Evolutionary conservation across 2,329 filamentous ascomycete species (phyloP).

Genomic region (Penicillium psychrosexuale): DNA sequence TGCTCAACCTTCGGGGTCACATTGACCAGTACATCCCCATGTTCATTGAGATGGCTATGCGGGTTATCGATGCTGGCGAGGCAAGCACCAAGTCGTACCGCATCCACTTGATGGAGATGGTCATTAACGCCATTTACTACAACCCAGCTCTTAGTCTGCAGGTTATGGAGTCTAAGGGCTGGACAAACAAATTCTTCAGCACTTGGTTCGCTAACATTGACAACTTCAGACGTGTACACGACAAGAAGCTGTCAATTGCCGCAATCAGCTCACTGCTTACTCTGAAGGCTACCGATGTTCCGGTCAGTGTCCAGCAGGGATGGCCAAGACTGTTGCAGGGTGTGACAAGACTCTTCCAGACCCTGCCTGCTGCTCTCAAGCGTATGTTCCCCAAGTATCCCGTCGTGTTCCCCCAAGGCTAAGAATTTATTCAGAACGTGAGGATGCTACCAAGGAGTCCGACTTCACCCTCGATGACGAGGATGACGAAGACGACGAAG

Average conservation of each 20-base stretch:
- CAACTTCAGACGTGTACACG: slow-evolving; percentile 87
- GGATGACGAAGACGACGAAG: slow-evolving; percentile 69
- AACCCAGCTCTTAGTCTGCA: slow-evolving; percentile 82
- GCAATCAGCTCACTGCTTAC: slow-evolving; percentile 84
- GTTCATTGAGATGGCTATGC: slow-evolving; percentile 88
- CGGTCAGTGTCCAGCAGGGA: slow-evolving; percentile 86
- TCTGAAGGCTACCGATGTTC: slow-evolving; percentile 75
- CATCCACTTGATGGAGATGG: slow-evolving; percentile 97
- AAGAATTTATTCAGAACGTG: slow-evolving; percentile 60
- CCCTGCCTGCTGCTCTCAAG: slow-evolving; percentile 80
- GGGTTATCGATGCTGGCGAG: slow-evolving; percentile 67
- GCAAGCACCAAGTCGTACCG: slow-evolving; percentile 88
- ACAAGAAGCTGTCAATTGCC: slow-evolving; percentile 97
- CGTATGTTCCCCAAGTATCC: slow-evolving; percentile 52
- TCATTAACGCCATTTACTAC: slow-evolving; percentile 98
- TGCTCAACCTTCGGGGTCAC: slow-evolving; percentile 86
- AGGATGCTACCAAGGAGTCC: slow-evolving; percentile 86
- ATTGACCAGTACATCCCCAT: slow-evolving; percentile 85
- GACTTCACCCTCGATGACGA: slow-evolving; percentile 77
- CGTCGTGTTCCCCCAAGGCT: slow-evolving; percentile 24
- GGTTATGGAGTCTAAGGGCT: slow-evolving; percentile 83
- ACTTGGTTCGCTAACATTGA: slow-evolving; percentile 97
- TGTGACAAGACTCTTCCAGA: slow-evolving; percentile 86
- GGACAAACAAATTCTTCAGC: slow-evolving; percentile 99
- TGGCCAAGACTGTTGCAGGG: slow-evolving; percentile 91